These are phyloP conservation scores for Saccharomyces hybrid DNA, from an alignment of 1,139 yeast species.

Conservation along the genomic window DNA sequence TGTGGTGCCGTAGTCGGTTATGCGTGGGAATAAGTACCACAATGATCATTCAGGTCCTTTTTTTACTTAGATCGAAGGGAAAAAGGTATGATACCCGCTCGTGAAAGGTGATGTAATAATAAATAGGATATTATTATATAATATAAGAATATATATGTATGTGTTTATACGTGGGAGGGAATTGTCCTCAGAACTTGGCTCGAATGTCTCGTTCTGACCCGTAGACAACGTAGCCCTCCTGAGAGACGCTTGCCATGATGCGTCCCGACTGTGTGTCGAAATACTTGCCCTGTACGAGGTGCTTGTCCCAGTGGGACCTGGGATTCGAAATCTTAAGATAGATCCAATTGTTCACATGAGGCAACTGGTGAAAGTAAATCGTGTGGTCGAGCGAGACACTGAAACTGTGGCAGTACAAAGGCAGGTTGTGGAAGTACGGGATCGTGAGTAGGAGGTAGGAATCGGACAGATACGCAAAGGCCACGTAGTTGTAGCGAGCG, in stretches of 20 bases:
- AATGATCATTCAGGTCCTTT: neutral
- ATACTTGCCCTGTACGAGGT: constrained; percentile 52
- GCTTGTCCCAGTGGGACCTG: constrained; percentile 48
- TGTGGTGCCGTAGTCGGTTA: neutral
- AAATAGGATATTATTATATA: neutral
- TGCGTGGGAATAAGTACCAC: neutral
- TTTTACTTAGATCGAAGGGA: neutral
- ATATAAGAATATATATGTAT: neutral
- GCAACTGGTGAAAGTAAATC: constrained; percentile 57
- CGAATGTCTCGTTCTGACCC: constrained; percentile 14
- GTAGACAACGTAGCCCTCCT: constrained; percentile 50
- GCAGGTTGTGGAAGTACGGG: constrained; percentile 37
- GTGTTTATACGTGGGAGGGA: neutral
- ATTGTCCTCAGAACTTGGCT: constrained; percentile 13
- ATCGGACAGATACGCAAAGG: constrained; percentile 58
- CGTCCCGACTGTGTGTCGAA: constrained; percentile 41
- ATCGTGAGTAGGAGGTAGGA: constrained; percentile 46
- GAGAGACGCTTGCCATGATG: constrained; percentile 56
- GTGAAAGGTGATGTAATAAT: neutral
- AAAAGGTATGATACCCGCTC: neutral
- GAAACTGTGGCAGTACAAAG: constrained; percentile 37
- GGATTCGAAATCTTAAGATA: constrained; percentile 43
- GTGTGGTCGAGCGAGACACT: constrained; percentile 63
- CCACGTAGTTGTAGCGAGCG: constrained; percentile 44
- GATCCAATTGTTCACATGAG: constrained; percentile 47